Evolutionary conservation across 2,329 filamentous ascomycete genomes (phyloP).

Genomic region (Calonectria henricotiae): DNA sequence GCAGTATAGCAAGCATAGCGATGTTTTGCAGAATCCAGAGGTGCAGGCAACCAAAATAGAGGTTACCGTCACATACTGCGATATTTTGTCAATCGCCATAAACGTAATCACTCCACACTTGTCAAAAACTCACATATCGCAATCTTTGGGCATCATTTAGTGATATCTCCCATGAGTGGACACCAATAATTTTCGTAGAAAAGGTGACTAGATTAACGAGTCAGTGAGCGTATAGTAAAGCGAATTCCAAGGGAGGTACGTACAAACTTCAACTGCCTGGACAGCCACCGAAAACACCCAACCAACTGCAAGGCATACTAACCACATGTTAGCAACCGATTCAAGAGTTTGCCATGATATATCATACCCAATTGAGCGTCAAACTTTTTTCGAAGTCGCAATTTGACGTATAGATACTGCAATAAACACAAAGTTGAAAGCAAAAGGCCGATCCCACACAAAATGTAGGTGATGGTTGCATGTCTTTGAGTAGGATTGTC

Average conservation of each 20-base stretch:
- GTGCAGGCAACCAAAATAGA: slow-evolving; percentile 55
- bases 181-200: slow-evolving; percentile 34
- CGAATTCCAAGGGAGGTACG: not conserved
- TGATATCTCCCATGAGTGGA: slow-evolving; percentile 43
- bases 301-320: slow-evolving; percentile 20
- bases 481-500: slow-evolving; percentile 47
- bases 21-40: slow-evolving; percentile 3
- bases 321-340: not conserved
- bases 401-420: slow-evolving; percentile 50
- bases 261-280: slow-evolving; percentile 13
- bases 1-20: not conserved
- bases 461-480: slow-evolving; percentile 42
- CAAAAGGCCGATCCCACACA: slow-evolving; percentile 47
- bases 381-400: slow-evolving; percentile 24
- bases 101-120: slow-evolving; percentile 30
- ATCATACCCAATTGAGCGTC: slow-evolving; percentile 30
- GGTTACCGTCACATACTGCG: slow-evolving; percentile 48
- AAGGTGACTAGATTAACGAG: slow-evolving; percentile 27
- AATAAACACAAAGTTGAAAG: slow-evolving; percentile 39
- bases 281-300: not conserved
- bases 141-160: slow-evolving; percentile 22
- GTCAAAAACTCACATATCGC: slow-evolving; percentile 27
- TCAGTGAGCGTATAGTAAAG: no score
- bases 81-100: slow-evolving; percentile 51
- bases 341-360: not conserved